phyloP scores from a whole-genome alignment of 106 monocot species.

The Apostasia shenzhenica region DNA sequence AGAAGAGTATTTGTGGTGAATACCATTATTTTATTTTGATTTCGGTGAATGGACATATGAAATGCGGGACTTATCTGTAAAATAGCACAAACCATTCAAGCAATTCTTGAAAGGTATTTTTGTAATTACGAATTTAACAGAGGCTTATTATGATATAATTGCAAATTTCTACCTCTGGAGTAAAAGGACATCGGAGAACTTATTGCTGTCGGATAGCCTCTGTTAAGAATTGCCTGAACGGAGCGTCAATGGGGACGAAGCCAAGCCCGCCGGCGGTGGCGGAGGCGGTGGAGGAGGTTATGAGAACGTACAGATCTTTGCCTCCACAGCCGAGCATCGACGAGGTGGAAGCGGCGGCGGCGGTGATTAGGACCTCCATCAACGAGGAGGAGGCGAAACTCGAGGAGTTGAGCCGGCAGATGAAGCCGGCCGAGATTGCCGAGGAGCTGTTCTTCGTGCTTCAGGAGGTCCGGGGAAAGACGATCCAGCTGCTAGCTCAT shows the following conservation, averaged over 20 bases:
- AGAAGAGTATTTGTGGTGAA: too few relatives aligned
- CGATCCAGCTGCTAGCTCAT: slow-evolving; percentile 31
- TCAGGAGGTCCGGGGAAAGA: slow-evolving; percentile 53
- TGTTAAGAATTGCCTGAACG: too few relatives aligned
- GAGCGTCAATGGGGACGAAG: neutral
- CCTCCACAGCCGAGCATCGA: slow-evolving; percentile 61
- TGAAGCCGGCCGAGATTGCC: slow-evolving; percentile 42
- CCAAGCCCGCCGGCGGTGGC: slow-evolving; percentile 16
- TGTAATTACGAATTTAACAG: neutral
- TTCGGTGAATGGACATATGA: too few relatives aligned
- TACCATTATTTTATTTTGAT: too few relatives aligned
- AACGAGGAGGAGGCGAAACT: slow-evolving; percentile 52
- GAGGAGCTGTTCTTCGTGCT: slow-evolving; percentile 68
- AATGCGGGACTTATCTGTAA: too few relatives aligned
- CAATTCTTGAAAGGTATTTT: neutral
- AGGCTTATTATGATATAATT: neutral
- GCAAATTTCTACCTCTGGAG: neutral
- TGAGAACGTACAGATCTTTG: slow-evolving; percentile 59
- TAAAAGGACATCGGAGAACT: too few relatives aligned
- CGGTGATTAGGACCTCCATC: slow-evolving; percentile 39
- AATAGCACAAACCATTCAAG: too few relatives aligned
- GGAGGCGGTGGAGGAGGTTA: slow-evolving; percentile 67
- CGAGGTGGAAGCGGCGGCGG: slow-evolving; percentile 65
- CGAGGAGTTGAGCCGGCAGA: slow-evolving; percentile 21
- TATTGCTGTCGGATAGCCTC: too few relatives aligned